Conservation (phyloP, 2,329 filamentous ascomycete genomes). For the Monosporascus sp. region DNA sequence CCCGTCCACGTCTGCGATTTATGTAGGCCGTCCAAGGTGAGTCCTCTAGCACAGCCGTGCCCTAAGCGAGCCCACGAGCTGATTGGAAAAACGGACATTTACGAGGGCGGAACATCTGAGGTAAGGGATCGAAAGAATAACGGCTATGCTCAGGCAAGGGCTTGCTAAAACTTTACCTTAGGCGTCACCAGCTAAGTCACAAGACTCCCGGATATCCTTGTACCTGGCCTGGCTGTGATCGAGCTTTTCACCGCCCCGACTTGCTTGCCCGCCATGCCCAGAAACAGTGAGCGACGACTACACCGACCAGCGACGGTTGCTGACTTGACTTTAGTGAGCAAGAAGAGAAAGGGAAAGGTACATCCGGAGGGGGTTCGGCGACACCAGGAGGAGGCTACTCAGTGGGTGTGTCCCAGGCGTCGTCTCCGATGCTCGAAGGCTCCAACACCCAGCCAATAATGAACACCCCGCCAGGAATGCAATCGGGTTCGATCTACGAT, state of each 20-base stretch:
- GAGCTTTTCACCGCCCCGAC: constrained; percentile 54
- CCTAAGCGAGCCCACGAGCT: constrained; percentile 9
- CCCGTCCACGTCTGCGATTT: constrained; percentile 50
- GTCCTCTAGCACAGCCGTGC: constrained; percentile 2
- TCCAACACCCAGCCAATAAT: constrained; percentile 9
- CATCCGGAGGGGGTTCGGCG: constrained; percentile 20
- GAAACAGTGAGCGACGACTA: constrained; percentile 38
- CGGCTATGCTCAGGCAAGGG: constrained; percentile 3
- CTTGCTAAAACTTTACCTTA: constrained; percentile 27
- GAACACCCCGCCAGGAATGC: constrained; percentile 16
- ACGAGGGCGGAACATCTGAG: constrained; percentile 58
- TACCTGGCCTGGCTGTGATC: constrained; percentile 47
- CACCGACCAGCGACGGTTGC: neutral
- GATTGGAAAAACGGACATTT: constrained; percentile 43
- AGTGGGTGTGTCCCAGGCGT: constrained; percentile 5
- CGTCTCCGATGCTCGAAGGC: constrained; percentile 9
- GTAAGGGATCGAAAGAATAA: constrained; percentile 29
- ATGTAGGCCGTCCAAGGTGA: constrained; percentile 48
- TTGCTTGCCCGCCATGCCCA: constrained; percentile 52
- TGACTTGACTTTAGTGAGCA: constrained; percentile 33
- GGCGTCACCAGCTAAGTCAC: constrained; percentile 58
- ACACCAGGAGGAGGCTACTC: constrained; percentile 14
- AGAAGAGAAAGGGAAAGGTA: constrained; percentile 33
- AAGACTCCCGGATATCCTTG: constrained; percentile 48
- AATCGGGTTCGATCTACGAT: constrained; percentile 16